Percentiles rank a stretch among this genome's conserved stretches.
Conservation (phyloP, 2,329 filamentous ascomycete genomes). For the Microcyclosporella mali region DNA sequence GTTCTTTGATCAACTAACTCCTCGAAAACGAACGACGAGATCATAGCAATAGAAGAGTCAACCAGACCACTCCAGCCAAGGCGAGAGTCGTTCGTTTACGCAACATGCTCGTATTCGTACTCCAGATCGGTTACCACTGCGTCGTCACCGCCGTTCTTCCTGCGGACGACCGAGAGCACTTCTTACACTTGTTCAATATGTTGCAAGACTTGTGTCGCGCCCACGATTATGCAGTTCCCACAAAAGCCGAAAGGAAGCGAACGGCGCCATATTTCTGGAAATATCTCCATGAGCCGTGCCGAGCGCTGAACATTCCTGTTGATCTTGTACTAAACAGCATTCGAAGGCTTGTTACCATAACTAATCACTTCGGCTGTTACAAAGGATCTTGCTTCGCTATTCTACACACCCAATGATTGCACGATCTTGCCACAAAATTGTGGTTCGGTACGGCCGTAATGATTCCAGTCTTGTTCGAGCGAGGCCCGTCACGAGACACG, state of each 20-base stretch:
- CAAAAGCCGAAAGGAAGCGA: background rate
- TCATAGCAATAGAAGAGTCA: no score
- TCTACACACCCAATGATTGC: background rate
- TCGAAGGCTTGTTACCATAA: background rate
- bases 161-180: slow-evolving; percentile 4
- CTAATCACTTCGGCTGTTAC: background rate
- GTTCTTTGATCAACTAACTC: no score
- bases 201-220: background rate
- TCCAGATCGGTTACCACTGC: slow-evolving; percentile 1
- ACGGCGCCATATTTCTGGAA: slow-evolving; percentile 1
- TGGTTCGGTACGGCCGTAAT: background rate
- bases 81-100: no score
- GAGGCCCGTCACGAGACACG: background rate
- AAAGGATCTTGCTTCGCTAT: slow-evolving; percentile 1
- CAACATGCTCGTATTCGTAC: no score
- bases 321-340: background rate
- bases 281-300: slow-evolving; percentile 5
- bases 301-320: background rate
- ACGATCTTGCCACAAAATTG: background rate
- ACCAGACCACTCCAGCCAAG: no score
- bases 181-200: background rate
- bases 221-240: background rate
- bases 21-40: no score
- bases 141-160: background rate
- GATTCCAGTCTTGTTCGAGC: background rate